Percentiles rank a stretch among this genome's conserved stretches.
phyloP scores from a whole-genome alignment of 2,329 filamentous ascomycete species.

The Xylaria sp. region DNA sequence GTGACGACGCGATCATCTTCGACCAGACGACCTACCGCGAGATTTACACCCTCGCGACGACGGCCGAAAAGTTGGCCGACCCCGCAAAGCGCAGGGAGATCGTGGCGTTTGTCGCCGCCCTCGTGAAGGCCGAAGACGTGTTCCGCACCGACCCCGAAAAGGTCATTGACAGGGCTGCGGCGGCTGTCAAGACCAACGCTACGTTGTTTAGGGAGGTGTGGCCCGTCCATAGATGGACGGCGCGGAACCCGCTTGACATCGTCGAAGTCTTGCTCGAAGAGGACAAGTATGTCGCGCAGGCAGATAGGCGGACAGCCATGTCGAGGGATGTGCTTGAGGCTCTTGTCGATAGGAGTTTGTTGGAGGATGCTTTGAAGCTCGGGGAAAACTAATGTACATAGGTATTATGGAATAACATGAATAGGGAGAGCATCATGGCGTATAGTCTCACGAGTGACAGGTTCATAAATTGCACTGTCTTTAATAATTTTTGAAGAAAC shows the following conservation, averaged over 20 bases:
- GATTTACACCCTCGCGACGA: slow-evolving; percentile 51
- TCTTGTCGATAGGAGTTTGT: slow-evolving; percentile 2
- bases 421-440: background rate
- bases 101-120: slow-evolving; percentile 47
- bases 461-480: background rate
- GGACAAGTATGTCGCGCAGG: slow-evolving; percentile 43
- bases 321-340: slow-evolving; percentile 38
- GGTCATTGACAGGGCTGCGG: slow-evolving; percentile 45
- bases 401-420: background rate
- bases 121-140: slow-evolving; percentile 48
- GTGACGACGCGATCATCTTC: slow-evolving; percentile 47
- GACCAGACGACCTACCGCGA: slow-evolving; percentile 50
- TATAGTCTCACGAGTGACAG: background rate
- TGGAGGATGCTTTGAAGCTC: slow-evolving; percentile 15
- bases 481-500: background rate
- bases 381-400: background rate
- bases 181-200: slow-evolving; percentile 43
- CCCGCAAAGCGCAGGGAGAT: slow-evolving; percentile 47
- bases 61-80: slow-evolving; percentile 49
- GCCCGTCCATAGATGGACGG: slow-evolving; percentile 48
- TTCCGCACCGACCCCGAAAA: slow-evolving; percentile 46
- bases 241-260: slow-evolving; percentile 44
- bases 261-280: slow-evolving; percentile 47
- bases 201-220: slow-evolving; percentile 31
- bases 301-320: slow-evolving; percentile 23